Base-by-base conservation (phyloP, 257 asterid species). In the Echium plantagineum region DNA sequence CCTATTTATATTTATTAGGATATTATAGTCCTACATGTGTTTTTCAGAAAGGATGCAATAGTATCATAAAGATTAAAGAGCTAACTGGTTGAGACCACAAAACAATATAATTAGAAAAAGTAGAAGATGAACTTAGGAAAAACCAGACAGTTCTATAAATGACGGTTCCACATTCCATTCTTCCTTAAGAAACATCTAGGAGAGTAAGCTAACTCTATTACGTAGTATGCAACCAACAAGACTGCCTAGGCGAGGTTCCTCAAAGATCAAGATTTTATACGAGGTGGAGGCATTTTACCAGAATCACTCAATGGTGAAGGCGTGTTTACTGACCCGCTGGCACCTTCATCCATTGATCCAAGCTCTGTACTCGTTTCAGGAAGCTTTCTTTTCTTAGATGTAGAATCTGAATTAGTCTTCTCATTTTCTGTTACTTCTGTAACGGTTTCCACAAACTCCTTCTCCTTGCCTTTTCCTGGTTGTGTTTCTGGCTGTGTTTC, bases 301-400 rank as follows among this genome's bases (percentile, higher is more conserved):
- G 75, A 72, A 61, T 66, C 75, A 47, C 69, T 72, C 20, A 67
- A 18, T 3, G 30, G 38, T 17, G 66, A 32, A 16, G 72, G 17
- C 22, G 48, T 62, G 28, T 61, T 59, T 47, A 35, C 66, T 66
- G 69, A 64, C 63, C 71, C 66, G 64, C 59, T 35, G 42, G 72
- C 77, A 62, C 57, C 74, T 64, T 74, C 85, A 31, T 70, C 76
- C 30, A 66, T 59, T 42, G 49, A 42, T 54, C 74, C 84, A 30
- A 59, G 76, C 63, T 80, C 89, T 47, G 69, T 71, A 59, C 69
- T 76, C 71, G 77, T 67, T 49, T 73, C 84, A 55, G 61, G 67
- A 42, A 72, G 71, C 74, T 77, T 85, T 67, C 95, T 76, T 68
- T 91, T 88, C 78, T 79, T 91, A 69, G 91, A 72, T 31, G 86